Base-by-base conservation (phyloP, 257 asterid species). In the Fraxinus excelsior region DNA sequence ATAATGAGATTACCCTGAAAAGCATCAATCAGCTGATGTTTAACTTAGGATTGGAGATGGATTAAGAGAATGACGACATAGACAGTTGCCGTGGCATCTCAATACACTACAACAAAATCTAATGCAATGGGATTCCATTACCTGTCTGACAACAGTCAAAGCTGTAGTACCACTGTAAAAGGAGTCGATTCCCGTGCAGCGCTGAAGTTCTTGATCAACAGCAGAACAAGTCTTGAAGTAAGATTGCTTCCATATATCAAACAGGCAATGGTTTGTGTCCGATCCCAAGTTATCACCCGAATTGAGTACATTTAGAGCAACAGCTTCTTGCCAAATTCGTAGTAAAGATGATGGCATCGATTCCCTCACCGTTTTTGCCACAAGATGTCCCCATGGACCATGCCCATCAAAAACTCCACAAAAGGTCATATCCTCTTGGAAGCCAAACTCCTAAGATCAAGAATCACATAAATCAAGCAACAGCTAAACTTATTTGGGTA, bases 351-450 rank as follows among this genome's bases (percentile, higher is more conserved):
- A 44, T 6, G 97, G 97, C 90, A 91, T 79, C 84, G 84, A 35
- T 72, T 91, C 74, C 58, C 91, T 83, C 5, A 90, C 91, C 35
- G 75, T 76, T 78, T 88, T 93, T 16, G 97, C 78, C 80, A 88
- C 87, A 70, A 88, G 67, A 80, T 93, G 97, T 10, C 97, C 97
- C 97, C 97, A 91, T 3, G 90, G 91, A 37, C 97, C 97, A 77
- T 93, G 97, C 70, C 97, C 97, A 51, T 93, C 96, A 56, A 93
- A 93, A 40, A 93, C 89, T 1, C 97, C 97, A 84, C 97, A 90
- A 76, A 90, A 88, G 0, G 82, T 79, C 91, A 90, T 86, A 77
- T 87, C 97, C 46, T 91, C 89, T 83, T 88, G 94, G 76, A 87
- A 83, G 37, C 97, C 97, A 78, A 88, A 93, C 81, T 90, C 96